These are phyloP conservation scores for Naganishia sp. DNA, from an alignment of 1,284 basidiomycete species.

Conservation along the genomic window DNA sequence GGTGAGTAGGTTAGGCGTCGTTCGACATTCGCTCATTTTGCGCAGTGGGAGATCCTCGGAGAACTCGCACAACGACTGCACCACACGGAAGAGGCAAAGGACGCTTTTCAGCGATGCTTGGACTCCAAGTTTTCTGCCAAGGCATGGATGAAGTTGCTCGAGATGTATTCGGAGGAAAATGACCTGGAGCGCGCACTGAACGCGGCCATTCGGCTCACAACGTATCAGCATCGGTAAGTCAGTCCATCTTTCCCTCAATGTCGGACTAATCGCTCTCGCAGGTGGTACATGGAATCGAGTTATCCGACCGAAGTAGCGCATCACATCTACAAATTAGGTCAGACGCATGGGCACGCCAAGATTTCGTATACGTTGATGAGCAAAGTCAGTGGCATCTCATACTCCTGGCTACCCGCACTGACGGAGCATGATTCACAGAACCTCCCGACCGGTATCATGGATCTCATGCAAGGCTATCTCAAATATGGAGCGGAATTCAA, in stretches of 20 bases:
- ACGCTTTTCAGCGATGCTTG: constrained; percentile 92
- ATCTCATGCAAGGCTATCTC: constrained; percentile 81
- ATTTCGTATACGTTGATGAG: constrained; percentile 90
- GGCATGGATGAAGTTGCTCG: constrained; percentile 87
- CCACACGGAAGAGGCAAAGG: constrained; percentile 96
- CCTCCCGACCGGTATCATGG: constrained; percentile 76
- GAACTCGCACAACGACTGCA: constrained; percentile 88
- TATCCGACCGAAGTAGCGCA: constrained; percentile 89
- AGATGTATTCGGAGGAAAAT: constrained; percentile 90
- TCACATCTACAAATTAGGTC: constrained; percentile 87
- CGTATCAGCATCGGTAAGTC: constrained; percentile 71
- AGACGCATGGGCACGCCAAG: constrained; percentile 91
- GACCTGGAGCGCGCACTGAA: constrained; percentile 88
- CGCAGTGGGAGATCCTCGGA: constrained; percentile 90
- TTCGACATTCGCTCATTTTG: neutral
- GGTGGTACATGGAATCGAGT: constrained; percentile 69
- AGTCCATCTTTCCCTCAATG: neutral
- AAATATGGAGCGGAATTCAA: constrained; percentile 78
- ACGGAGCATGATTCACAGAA: constrained; percentile 47
- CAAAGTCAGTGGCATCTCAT: constrained; percentile 60
- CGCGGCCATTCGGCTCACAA: constrained; percentile 86
- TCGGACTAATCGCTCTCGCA: constrained; percentile 17
- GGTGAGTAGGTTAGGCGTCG: constrained; percentile 32
- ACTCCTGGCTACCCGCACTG: neutral
- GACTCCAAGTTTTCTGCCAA: constrained; percentile 86